Evolutionary conservation across 2,329 filamentous ascomycete species (phyloP), one percentile per base, ranked within the genome.

Genomic region (Colletotrichum sojae): DNA sequence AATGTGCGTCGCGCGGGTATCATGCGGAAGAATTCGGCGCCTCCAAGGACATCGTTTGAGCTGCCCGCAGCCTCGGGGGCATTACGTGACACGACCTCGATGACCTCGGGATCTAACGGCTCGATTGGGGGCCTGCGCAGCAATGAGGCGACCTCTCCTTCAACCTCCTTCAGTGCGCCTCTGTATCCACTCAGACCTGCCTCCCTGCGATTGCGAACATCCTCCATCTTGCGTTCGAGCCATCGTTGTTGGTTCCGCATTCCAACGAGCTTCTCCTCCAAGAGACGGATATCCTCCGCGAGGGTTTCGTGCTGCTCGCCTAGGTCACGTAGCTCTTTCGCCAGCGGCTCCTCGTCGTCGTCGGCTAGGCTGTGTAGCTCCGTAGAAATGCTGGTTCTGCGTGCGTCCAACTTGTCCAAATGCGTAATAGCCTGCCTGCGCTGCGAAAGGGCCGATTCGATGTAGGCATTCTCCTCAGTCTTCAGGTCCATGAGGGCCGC

Each of bases 121-220:
- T 81, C 81, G 5, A 89, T 79, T 0, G 88, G 87, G 1, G 90
- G 89, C 15, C 85, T 83, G 10, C 80, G 83, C 73, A 94, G 81
- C 67, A 94, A 86, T 4, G 81, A 82, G 5, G 81, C 80, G 6
- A 94, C 84, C 63, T 92, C 88, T 15, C 81, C 82, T 69, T 94
- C 91, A 6, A 93, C 85, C 62, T 93, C 87, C 63, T 83, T 87
- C 43, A 94, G 79, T 4, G 91, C 91, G 1, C 90, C 88, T 20
- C 86, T 88, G 76, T 94, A 94, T 0, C 91, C 91, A 63, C 91
- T 92, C 15, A 94, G 77, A n/a, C 89, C 89, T 2, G 92, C 90
- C 76, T 94, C 92, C 45, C 91, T 83, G 62, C 86, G 85, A 73
- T 91, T 94, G 71, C 86, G 85, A 1, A 89, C 85, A 63, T 91